Conservation (phyloP, 257 asterid species). For the Solanum rostratum region DNA sequence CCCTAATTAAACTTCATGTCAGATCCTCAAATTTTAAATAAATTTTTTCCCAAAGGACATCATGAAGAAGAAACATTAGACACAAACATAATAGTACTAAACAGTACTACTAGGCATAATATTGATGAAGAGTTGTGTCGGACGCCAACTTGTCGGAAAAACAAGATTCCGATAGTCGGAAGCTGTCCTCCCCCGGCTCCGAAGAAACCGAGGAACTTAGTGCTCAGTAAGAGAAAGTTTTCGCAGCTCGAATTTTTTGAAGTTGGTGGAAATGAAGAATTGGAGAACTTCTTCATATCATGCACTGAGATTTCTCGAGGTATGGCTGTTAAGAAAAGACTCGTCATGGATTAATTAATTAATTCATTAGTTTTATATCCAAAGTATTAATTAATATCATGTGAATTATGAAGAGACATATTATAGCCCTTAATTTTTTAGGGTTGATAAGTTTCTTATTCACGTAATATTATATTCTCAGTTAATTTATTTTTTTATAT, state of each 20-base stretch:
- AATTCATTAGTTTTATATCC: neutral
- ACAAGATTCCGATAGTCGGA: slow-evolving; percentile 10
- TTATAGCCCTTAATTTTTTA: neutral
- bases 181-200: slow-evolving; percentile 24
- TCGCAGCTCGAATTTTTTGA: slow-evolving; percentile 9
- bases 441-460: neutral
- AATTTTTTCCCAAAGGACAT: neutral
- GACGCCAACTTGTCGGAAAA: slow-evolving; percentile 15
- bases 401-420: neutral
- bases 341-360: neutral
- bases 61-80: neutral
- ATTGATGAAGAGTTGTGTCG: slow-evolving; percentile 9
- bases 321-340: slow-evolving; percentile 8
- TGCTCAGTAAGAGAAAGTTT: slow-evolving; percentile 9
- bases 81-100: neutral
- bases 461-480: neutral
- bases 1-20: slow-evolving; percentile 9
- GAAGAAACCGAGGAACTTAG: neutral
- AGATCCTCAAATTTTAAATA: neutral
- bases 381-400: neutral
- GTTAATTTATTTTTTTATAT: neutral
- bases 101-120: neutral
- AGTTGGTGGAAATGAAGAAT: slow-evolving; percentile 12
- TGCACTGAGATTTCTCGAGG: neutral
- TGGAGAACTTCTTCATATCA: slow-evolving; percentile 20